Evolutionary conservation across 768 basidiomycete genomes (phyloP).

Genomic region (Kwoniella dendrophila): DNA sequence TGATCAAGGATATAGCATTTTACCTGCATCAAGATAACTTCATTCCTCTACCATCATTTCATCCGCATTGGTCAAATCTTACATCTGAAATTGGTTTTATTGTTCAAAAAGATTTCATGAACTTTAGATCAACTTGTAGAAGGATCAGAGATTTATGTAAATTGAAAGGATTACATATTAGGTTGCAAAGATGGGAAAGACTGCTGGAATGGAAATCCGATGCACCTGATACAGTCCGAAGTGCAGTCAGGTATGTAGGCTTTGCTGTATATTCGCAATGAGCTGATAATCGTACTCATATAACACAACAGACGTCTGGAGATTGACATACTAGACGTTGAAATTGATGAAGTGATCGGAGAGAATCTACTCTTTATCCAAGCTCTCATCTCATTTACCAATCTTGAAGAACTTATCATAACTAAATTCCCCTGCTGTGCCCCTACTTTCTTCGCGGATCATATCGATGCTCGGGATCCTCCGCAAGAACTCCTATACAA

Average conservation of each 20-base stretch:
- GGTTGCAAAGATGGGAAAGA: not conserved
- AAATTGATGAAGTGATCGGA: too few species aligned
- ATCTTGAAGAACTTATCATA: too few species aligned
- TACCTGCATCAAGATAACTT: constrained; percentile 2
- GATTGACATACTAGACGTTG: too few species aligned
- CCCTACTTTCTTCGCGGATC: too few species aligned
- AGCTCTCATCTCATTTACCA: too few species aligned
- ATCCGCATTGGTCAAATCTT: constrained; percentile 20
- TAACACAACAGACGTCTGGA: constrained; percentile 13
- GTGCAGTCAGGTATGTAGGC: constrained; percentile 2
- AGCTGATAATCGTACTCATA: too few species aligned
- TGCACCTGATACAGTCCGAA: not conserved
- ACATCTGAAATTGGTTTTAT: not conserved
- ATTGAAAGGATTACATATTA: constrained; percentile 11
- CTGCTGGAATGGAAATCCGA: not conserved
- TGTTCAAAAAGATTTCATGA: constrained; percentile 5
- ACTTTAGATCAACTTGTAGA: constrained; percentile 4
- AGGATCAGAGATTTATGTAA: not conserved
- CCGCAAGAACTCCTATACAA: too few species aligned
- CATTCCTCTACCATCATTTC: constrained; percentile 9
- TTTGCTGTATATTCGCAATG: too few species aligned
- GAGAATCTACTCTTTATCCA: too few species aligned
- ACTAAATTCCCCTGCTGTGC: too few species aligned
- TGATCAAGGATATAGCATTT: constrained; percentile 6
- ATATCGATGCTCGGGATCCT: too few species aligned